Conservation (phyloP, 2,329 filamentous ascomycete genomes). For the Aureobasidium leucospermi region DNA sequence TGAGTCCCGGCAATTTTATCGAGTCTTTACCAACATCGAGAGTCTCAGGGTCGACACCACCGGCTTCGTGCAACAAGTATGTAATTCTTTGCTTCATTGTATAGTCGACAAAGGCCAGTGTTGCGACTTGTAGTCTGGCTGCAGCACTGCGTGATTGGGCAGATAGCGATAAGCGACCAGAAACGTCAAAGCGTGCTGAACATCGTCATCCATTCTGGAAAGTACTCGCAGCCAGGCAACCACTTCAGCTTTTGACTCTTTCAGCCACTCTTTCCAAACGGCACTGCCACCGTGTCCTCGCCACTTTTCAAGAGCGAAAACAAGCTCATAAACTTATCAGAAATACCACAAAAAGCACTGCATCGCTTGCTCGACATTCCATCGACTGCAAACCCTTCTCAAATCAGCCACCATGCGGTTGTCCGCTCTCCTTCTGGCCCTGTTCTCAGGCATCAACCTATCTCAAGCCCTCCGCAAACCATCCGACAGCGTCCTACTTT, state of each 20-base stretch:
- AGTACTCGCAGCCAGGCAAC: conserved; percentile 13
- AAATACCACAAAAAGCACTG: not conserved
- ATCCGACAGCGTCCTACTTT: conserved; percentile 50
- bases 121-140: conserved; percentile 6
- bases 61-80: conserved; percentile 57
- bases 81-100: conserved; percentile 73
- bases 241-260: not conserved
- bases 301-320: conserved; percentile 7
- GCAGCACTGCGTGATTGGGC: not conserved
- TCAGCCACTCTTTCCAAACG: not conserved
- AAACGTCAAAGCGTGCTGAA: not conserved
- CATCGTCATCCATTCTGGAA: not conserved
- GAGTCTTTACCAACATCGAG: conserved; percentile 50
- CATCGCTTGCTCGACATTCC: not conserved
- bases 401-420: not conserved
- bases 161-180: not conserved
- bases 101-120: conserved; percentile 2
- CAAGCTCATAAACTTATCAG: not conserved
- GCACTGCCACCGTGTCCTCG: conserved; percentile 12
- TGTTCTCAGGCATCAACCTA: conserved; percentile 17
- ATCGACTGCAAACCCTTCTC: not conserved
- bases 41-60: conserved; percentile 56
- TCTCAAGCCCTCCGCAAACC: conserved; percentile 9
- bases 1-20: conserved; percentile 52
- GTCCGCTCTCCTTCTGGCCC: conserved; percentile 3